phyloP scores from a whole-genome alignment of 106 monocot species.

The Dioscorea dumetorum region DNA sequence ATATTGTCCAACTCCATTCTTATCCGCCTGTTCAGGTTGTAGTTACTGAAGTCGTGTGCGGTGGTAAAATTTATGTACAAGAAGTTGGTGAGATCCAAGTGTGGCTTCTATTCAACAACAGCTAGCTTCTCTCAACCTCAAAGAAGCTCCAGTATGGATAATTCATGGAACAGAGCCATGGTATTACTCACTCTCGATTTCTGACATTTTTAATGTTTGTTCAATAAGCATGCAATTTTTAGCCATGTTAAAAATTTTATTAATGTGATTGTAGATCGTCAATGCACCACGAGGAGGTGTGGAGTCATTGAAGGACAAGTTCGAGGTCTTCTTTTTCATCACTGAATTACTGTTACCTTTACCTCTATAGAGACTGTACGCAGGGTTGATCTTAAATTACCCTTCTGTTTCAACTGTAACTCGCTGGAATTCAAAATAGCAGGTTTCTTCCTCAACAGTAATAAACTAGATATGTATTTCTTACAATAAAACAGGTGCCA shows the following conservation, averaged over 20 bases:
- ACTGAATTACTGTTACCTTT: too few species aligned
- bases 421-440: too few species aligned
- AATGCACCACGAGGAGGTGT: conserved; percentile 74
- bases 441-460: too few species aligned
- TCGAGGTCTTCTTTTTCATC: conserved; percentile 55
- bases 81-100: conserved; percentile 73
- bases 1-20: neutral
- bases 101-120: conserved; percentile 72
- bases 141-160: conserved; percentile 79
- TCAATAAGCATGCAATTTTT: neutral
- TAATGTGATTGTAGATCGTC: conserved; percentile 50
- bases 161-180: conserved; percentile 98
- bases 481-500: too few species aligned
- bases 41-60: conserved; percentile 86
- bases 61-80: conserved; percentile 93
- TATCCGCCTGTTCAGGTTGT: conserved; percentile 49
- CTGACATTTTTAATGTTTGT: too few species aligned
- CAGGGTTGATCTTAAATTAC: too few species aligned
- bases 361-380: too few species aligned
- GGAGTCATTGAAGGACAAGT: conserved; percentile 56
- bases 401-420: too few species aligned
- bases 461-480: too few species aligned
- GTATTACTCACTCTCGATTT: conserved; percentile 20
- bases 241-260: neutral
- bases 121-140: conserved; percentile 59